Base-by-base conservation (phyloP, 2,329 filamentous ascomycete genomes). In the Bertia moriformis region DNA sequence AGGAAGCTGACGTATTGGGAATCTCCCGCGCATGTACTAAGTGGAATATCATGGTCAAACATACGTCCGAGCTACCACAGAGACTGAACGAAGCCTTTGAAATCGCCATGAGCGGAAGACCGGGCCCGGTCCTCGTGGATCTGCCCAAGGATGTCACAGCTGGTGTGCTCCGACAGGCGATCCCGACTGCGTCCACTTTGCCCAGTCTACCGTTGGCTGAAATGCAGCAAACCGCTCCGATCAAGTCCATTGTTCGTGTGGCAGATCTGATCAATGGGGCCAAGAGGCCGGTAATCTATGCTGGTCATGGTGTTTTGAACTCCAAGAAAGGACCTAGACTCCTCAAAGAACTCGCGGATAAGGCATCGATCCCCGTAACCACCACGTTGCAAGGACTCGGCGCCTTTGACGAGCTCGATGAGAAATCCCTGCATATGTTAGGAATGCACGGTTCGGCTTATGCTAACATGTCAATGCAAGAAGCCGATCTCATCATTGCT, bases 41-140 rank as follows among this genome's bases (percentile, higher is more conserved):
- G 67, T 98, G 91, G 91, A 96, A 96, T 52, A 86, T 93, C 43
- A 93, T 96, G 87, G 86, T 95, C 38, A 95, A 93, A 71, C 89
- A 81, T 58, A 78, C 94, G 40, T 87, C 85, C 38, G 91, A 98
- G 62, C 70, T 98, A 41, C 91, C 91, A 38, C 77, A 84, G 51
- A 75, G 89, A 47, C 96, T 96, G 55, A 94, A 95, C 59, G 91
- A 96, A 65, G 91, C 91, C 38, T 96, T 96, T 54, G 88, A 96
- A 64, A 96, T 96, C 55, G 91, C 91, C 30, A 96, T 86, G 30
- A 91, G 82, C 51, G 91, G 91, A 43, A 77, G 91, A 38, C 91
- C 91, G 13, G 91, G 91, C 18, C 91, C 91, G 18, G 91, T 96
- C 24, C 74, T 98, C 44, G 87, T 98, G 45, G 91, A 98, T 59